Base-by-base conservation (phyloP, 2,329 filamentous ascomycete genomes). In the Canariomyces notabilis region DNA sequence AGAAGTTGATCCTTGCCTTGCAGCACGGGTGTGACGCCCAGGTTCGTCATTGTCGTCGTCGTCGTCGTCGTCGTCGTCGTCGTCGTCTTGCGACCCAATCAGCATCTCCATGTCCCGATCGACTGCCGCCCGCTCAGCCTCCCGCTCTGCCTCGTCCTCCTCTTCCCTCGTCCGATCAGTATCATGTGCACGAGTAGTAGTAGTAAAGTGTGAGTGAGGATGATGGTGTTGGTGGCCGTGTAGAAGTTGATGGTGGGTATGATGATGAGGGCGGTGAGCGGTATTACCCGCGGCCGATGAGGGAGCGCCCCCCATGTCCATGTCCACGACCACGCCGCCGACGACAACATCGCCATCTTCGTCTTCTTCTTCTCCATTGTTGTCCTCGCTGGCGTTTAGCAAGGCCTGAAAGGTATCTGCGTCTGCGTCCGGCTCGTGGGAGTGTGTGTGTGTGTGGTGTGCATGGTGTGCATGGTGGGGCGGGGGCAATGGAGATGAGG, bases 41-140 rank as follows among this genome's bases (percentile, higher is more conserved):
- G n/a, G n/a, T n/a, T n/a, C n/a, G n/a, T n/a, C n/a, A n/a, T n/a
- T n/a, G n/a, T 41, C 32, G 48, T 31, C 33, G 4, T 41, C 26
- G 15, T 48, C 37, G 9, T 45, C 40, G 9, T 49, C 49, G 9
- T 49, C 42, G 6, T 57, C 63, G 2, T 72, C 70, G 0, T 74
- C 68, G 0, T 73, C 72, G 0, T 66, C 70, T 16, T 68, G 65
- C 21, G 67, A 63, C 33, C 72, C 68, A 29, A 76, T 74, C 46
- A 77, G 53, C 73, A 77, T 75, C 36, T 76, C 74, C 51, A 77
- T 53, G 44, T 77, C 74, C 14, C 67, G 64, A 32, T 76, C 72
- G 22, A 75, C 69, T 1, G 69, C 61, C 1, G 57, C 57, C n/a
- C 48, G 36, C 4, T 59, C 50, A 9, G 37, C 54, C 16, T 51